phyloP scores from a whole-genome alignment of 495 filamentous ascomycete species.

The Neurospora hispaniola region DNA sequence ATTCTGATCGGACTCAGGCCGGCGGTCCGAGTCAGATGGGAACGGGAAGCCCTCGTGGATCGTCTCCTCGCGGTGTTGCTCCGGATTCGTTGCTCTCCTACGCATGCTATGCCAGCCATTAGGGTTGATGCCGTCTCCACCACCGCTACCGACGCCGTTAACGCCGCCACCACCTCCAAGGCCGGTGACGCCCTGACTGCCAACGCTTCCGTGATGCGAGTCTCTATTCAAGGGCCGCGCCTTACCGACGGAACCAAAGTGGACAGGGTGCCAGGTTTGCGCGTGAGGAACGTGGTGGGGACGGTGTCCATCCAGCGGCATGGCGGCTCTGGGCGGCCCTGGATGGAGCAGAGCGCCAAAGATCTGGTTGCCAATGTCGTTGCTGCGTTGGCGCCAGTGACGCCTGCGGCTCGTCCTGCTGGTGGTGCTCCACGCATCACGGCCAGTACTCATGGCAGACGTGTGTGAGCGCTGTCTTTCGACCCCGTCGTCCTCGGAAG shows the following conservation, averaged over 20 bases:
- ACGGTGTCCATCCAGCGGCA: not conserved
- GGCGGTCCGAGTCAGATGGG: not conserved
- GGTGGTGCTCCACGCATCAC: conserved; percentile 3
- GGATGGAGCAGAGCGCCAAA: conserved; percentile 29
- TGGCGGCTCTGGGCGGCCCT: conserved; percentile 19
- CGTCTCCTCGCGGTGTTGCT: not conserved
- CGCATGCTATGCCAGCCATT: not conserved
- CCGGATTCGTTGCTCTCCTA: not conserved
- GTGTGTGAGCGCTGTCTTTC: conserved; percentile 44
- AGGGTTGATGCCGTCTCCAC: not conserved
- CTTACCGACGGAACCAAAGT: not conserved
- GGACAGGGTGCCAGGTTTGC: not conserved
- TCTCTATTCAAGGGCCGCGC: not conserved
- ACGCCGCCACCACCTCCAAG: no score
- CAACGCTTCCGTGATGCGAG: not conserved
- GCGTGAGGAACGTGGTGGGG: conserved; percentile 6
- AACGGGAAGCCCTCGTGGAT: not conserved
- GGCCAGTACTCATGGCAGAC: conserved; percentile 25
- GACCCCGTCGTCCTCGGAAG: conserved; percentile 46
- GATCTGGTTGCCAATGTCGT: conserved; percentile 17
- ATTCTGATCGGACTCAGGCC: not conserved
- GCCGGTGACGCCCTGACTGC: not conserved
- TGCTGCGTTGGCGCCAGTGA: conserved; percentile 15
- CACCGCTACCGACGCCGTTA: not conserved
- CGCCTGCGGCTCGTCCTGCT: conserved; percentile 14